A percentile compares a stretch with the other conserved stretches of the same genome.
phyloP scores from a whole-genome alignment of 2,329 filamentous ascomycete species.

The Curvularia lunata region DNA sequence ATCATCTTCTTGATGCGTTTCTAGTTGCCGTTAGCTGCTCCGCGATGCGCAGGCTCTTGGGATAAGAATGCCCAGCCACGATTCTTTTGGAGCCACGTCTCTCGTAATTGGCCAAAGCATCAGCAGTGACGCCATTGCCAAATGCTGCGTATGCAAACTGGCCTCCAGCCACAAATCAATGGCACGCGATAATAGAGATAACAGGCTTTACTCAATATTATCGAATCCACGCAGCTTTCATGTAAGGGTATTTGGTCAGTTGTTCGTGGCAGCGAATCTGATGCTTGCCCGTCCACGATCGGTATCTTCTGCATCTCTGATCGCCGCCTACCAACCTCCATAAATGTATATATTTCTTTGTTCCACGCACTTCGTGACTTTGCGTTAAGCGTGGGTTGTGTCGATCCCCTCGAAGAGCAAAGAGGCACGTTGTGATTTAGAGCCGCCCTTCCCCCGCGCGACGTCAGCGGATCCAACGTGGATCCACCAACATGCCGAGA shows the following conservation, averaged over 20 bases:
- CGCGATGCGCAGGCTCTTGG: slow-evolving; percentile 13
- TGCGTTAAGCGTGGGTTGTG: neutral
- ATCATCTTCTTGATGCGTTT: slow-evolving; percentile 14
- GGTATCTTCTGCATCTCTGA: neutral
- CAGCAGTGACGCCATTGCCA: slow-evolving; percentile 11
- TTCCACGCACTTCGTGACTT: neutral
- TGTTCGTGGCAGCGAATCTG: neutral
- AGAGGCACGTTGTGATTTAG: neutral
- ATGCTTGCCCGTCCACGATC: neutral
- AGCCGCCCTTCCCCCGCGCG: slow-evolving; percentile 23
- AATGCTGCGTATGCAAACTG: neutral
- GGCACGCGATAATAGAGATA: slow-evolving; percentile 19
- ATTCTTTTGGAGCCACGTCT: slow-evolving; percentile 6
- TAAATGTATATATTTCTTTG: neutral
- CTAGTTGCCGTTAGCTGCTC: slow-evolving; percentile 7
- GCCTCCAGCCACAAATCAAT: slow-evolving; percentile 14
- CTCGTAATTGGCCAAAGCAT: slow-evolving; percentile 11
- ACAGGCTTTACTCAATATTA: slow-evolving; percentile 24
- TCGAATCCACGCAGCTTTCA: neutral
- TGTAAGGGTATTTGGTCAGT: neutral
- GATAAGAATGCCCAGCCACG: slow-evolving; percentile 7
- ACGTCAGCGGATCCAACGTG: slow-evolving; percentile 32
- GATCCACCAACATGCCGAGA: slow-evolving; percentile 30
- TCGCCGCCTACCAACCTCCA: neutral
- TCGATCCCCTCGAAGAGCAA: neutral